Base-by-base conservation (phyloP, 73 alveolate species). In the Stentor coeruleus region DNA sequence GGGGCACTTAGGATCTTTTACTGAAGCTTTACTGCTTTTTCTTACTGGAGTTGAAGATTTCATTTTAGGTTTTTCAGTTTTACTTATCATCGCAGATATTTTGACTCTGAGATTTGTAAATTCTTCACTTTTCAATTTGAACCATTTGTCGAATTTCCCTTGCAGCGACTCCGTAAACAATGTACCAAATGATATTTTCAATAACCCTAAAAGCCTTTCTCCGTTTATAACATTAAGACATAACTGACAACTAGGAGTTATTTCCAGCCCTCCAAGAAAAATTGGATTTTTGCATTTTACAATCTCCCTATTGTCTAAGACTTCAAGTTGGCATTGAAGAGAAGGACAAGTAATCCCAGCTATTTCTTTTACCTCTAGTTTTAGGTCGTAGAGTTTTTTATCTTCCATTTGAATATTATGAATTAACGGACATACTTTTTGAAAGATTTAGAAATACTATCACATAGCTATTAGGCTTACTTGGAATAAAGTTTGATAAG, bases 401-500 rank as follows among this genome's bases (percentile, higher is more conserved):
- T 66, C 79, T 66, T 66, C 79, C 79, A 66, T 66, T 49, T 49
- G 20, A 49, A 49, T 49, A 49, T 20, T 49, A 49, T n/a, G n/a
- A n/a, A n/a, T n/a, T n/a, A n/a, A n/a, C n/a, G n/a, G n/a, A n/a
- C n/a, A n/a, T n/a, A n/a, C n/a, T n/a, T n/a, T n/a, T n/a, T n/a
- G n/a, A n/a, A n/a, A n/a, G n/a, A n/a, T n/a, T n/a, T n/a, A n/a
- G n/a, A n/a, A n/a, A n/a, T n/a, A n/a, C n/a, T n/a, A n/a, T n/a
- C n/a, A n/a, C n/a, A n/a, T n/a, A 11, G 66, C 6, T 49, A 49
- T 6, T 11, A 49, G 66, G 66, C 28, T 11, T 49, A 75, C 83
- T 81, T 85, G 88, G 81, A 88, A 93, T 74, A 91, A 84, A 60
- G 94, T 93, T 85, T 91, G 92, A 86, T 88, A 87, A 30, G 88